phyloP scores from a whole-genome alignment of 139 green algal species.

The Deuterostichococcus epilithicus region DNA sequence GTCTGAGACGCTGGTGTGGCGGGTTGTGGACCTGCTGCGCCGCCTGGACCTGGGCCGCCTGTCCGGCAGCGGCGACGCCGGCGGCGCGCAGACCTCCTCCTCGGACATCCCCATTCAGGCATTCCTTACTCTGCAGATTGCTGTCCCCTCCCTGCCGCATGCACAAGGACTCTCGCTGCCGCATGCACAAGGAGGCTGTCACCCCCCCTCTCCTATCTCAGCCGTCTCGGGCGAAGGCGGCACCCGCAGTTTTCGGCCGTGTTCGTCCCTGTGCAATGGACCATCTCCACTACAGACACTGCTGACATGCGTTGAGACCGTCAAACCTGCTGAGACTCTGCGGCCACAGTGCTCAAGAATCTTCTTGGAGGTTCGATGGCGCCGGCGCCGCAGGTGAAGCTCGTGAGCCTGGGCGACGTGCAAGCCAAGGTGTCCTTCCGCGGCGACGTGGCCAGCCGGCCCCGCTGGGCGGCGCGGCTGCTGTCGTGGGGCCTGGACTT shows the following conservation, averaged over 20 bases:
- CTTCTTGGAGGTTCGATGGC: neutral
- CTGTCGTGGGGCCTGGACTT: slow-evolving; percentile 63
- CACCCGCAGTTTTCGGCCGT: too few relatives aligned
- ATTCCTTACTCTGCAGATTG: too few relatives aligned
- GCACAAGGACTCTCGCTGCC: too few relatives aligned
- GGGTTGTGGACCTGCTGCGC: slow-evolving; percentile 30
- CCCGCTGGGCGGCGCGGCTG: slow-evolving; percentile 36
- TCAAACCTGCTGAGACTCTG: neutral
- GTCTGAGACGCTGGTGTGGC: slow-evolving; percentile 63
- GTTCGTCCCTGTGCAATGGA: too few relatives aligned
- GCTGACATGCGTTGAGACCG: too few relatives aligned
- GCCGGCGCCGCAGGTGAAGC: slow-evolving; percentile 52
- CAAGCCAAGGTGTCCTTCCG: slow-evolving; percentile 63
- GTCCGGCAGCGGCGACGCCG: neutral
- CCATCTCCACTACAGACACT: too few relatives aligned
- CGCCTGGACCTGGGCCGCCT: slow-evolving; percentile 29
- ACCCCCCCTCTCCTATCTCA: too few relatives aligned
- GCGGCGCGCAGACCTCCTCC: neutral
- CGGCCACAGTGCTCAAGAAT: neutral
- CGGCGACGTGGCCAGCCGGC: slow-evolving; percentile 43
- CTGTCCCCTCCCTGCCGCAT: too few relatives aligned
- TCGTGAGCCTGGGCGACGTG: slow-evolving; percentile 57
- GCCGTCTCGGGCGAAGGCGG: too few relatives aligned
- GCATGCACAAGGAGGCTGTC: too few relatives aligned
- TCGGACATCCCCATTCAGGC: neutral